Base-by-base conservation (phyloP, 2,329 filamentous ascomycete genomes). In the Chaetoscypha palmicola region DNA sequence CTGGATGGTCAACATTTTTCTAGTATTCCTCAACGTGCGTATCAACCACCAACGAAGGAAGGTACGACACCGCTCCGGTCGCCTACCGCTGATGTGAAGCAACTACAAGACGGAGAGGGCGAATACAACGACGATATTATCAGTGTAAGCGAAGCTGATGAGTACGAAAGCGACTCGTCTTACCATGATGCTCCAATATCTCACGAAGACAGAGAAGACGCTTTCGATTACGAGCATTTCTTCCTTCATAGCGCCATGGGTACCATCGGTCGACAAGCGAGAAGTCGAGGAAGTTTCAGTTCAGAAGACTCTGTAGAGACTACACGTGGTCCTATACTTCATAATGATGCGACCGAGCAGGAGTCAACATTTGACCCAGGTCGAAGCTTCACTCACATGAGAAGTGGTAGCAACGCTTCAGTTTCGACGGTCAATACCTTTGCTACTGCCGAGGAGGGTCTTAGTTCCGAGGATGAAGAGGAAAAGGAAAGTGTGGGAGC, bases 151-250 rank as follows among this genome's bases (percentile, higher is more conserved):
- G 64, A 64, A 38, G 58, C 62, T 10, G 65, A 67, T 24, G 61
- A 64, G 33, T 63, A 64, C 17, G 81, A 86, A 55, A 79, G 80
- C 51, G 70, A 77, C 55, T 73, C 79, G 41, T 16, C 76, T 10
- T 81, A 84, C 56, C 77, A 82, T 55, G 79, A 81, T 54, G 68
- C 73, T 0, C 73, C 75, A 7, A 67, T 84, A 4, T 87, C 88
- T 0, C 91, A 97, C 58, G 91, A 97, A 66, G 89, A 96, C 62
- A 84, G 91, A 16, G 82, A 90, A 53, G 91, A 97, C 63, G 90
- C 90, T 1, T 97, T 97, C 58, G 91, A 97, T 62, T 97, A 97
- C 51, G 86, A 95, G 63, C 83, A 94, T 61, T 96, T 96, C 66
- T 95, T 95, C 63, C 72, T 96, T 11, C 89, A 96, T 63, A 94